These are phyloP conservation scores for Lactarius sanguifluus DNA, from an alignment of 768 basidiomycete species.

Conservation along the genomic window DNA sequence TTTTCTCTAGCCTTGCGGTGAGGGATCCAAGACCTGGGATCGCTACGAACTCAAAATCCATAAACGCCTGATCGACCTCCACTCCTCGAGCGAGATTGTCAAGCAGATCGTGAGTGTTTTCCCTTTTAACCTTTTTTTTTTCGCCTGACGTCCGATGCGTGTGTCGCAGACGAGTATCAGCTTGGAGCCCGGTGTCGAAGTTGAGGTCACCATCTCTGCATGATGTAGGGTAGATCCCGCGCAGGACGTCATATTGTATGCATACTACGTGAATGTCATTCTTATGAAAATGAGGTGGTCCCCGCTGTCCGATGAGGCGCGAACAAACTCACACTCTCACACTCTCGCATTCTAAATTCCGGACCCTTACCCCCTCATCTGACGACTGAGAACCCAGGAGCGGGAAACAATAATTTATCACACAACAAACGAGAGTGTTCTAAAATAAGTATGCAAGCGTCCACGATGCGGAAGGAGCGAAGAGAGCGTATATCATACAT, in stretches of 20 bases:
- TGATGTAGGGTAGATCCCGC: slow-evolving; percentile 35
- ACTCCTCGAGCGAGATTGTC: slow-evolving; percentile 98
- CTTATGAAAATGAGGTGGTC: not conserved
- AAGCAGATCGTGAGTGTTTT: slow-evolving; percentile 89
- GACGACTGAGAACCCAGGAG: not conserved
- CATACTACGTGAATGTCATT: slow-evolving; percentile 4
- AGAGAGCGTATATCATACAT: slow-evolving; percentile 9
- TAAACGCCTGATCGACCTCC: slow-evolving; percentile 98
- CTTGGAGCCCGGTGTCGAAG: slow-evolving; percentile 98
- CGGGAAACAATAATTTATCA: not conserved
- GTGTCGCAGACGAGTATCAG: slow-evolving; percentile 88
- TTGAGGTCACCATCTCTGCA: slow-evolving; percentile 94
- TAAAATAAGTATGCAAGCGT: slow-evolving; percentile 8
- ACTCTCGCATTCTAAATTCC: not conserved
- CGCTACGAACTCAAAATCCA: slow-evolving; percentile 98
- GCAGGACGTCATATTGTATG: slow-evolving; percentile 11
- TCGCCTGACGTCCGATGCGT: not conserved
- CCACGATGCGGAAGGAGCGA: slow-evolving; percentile 13
- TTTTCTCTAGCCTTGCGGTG: slow-evolving; percentile 86
- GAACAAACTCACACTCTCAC: not conserved
- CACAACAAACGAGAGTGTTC: not conserved
- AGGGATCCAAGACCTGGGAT: slow-evolving; percentile 99
- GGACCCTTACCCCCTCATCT: not conserved
- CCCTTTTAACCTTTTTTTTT: not conserved
- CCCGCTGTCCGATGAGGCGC: not conserved